Evolutionary conservation across 2,329 filamentous ascomycete species (phyloP).

Genomic region (Ophiostoma sp.): DNA sequence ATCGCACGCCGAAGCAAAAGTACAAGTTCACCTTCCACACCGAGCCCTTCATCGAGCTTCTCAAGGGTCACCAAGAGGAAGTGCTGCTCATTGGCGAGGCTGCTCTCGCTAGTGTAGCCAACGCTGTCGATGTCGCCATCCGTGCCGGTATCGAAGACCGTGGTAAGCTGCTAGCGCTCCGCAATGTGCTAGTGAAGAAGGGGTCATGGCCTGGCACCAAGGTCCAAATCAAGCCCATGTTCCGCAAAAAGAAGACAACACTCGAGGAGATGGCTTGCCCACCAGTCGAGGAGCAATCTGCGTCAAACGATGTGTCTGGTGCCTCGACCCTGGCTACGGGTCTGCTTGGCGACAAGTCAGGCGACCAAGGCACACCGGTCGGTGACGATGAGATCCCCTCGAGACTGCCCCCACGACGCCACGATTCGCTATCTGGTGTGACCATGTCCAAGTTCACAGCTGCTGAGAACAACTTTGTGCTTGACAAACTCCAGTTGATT

Average conservation of each 20-base stretch:
- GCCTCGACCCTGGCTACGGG: slow-evolving; percentile 2
- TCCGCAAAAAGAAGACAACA: slow-evolving; percentile 74
- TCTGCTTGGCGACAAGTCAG: slow-evolving; percentile 20
- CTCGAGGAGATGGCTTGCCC: slow-evolving; percentile 43
- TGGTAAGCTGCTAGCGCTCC: slow-evolving; percentile 76
- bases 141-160: slow-evolving; percentile 75
- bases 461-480: slow-evolving; percentile 81
- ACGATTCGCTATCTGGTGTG: slow-evolving; percentile 81
- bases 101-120: slow-evolving; percentile 79
- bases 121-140: slow-evolving; percentile 78
- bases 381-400: slow-evolving; percentile 29
- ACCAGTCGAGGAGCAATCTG: slow-evolving; percentile 35
- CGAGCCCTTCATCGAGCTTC: slow-evolving; percentile 86
- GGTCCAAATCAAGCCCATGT: slow-evolving; percentile 99
- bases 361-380: slow-evolving; percentile 25
- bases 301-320: slow-evolving; percentile 27
- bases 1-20: slow-evolving; percentile 97
- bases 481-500: slow-evolving; percentile 94
- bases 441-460: slow-evolving; percentile 93
- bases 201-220: slow-evolving; percentile 93
- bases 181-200: slow-evolving; percentile 86
- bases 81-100: slow-evolving; percentile 89
- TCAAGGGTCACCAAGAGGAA: slow-evolving; percentile 94
- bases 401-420: slow-evolving; percentile 53
- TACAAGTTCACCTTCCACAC: slow-evolving; percentile 99